Conservation (phyloP, 1,284 basidiomycete genomes). For the Ganoderma lingzhi region DNA sequence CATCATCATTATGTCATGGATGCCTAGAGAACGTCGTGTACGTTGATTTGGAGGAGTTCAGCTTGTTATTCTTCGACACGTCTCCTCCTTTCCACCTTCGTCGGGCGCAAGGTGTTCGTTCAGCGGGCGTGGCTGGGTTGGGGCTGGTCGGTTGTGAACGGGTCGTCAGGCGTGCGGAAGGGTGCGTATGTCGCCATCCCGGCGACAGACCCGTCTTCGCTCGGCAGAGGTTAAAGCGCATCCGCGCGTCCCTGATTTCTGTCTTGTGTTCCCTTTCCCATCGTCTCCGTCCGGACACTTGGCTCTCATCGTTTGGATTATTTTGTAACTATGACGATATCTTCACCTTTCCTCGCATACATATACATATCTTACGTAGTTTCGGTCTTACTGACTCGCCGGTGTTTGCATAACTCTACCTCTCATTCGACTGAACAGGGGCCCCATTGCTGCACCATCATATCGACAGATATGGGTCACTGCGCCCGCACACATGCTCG, state of each 20-base stretch:
- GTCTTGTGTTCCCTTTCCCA: constrained; percentile 12
- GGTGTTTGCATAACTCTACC: constrained; percentile 9
- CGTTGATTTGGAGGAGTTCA: constrained; percentile 26
- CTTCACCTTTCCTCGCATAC: constrained; percentile 13
- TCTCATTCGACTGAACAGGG: neutral
- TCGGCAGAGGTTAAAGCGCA: neutral
- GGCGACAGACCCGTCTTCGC: neutral
- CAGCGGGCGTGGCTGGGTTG: constrained; percentile 8
- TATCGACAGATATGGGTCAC: neutral
- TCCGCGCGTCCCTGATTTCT: constrained; percentile 5
- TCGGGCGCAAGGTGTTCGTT: constrained; percentile 15
- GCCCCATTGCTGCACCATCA: constrained; percentile 6
- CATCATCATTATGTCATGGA: constrained; percentile 29
- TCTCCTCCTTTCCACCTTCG: constrained; percentile 14
- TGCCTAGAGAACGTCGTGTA: constrained; percentile 28
- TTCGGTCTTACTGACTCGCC: constrained; percentile 3
- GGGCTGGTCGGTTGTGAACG: neutral
- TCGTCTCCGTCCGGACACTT: constrained; percentile 17
- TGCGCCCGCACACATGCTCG: constrained; percentile 2
- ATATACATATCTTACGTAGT: constrained; percentile 26
- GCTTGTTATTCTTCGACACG: constrained; percentile 11
- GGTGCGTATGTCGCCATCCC: neutral
- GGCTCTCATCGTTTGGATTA: constrained; percentile 26
- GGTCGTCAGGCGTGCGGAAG: constrained; percentile 1
- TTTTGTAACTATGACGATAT: constrained; percentile 18